These are phyloP conservation scores for Ganoderma multipileum DNA, from an alignment of 1,284 basidiomycete species.

Conservation along the genomic window DNA sequence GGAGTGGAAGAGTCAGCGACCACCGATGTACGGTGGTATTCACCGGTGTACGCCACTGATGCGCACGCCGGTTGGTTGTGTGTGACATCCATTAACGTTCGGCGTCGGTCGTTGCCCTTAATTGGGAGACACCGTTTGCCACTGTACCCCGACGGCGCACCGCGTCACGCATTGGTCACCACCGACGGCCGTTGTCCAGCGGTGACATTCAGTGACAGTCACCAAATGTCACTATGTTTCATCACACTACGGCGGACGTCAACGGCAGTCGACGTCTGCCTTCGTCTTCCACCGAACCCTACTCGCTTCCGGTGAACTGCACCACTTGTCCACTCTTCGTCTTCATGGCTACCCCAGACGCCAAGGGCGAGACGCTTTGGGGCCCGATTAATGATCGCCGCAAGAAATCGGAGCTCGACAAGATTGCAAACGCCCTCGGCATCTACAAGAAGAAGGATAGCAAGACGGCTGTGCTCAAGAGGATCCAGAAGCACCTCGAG, in stretches of 20 bases:
- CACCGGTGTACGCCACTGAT: background rate
- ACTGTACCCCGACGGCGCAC: background rate
- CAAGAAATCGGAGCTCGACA: background rate
- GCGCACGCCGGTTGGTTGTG: background rate
- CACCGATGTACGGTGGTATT: background rate
- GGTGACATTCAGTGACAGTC: background rate
- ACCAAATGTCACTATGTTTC: background rate
- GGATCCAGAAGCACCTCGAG: background rate
- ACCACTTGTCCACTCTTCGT: background rate
- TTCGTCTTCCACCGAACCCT: background rate
- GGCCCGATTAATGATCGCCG: background rate
- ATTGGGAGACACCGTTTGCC: too few species aligned
- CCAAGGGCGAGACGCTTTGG: background rate
- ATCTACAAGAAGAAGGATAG: background rate
- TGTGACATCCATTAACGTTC: background rate
- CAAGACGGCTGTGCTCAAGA: background rate
- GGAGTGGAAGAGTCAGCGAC: background rate
- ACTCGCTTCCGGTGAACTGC: background rate
- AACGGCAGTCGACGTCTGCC: background rate
- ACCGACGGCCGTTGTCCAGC: background rate
- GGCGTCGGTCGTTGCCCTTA: background rate
- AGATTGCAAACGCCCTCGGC: background rate
- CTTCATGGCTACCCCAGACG: background rate
- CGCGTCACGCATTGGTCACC: background rate
- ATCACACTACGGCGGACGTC: background rate